Evolutionary conservation across 208 protist species (phyloP), one percentile per base, ranked within the genome.

Genomic region (Leishmania major): DNA sequence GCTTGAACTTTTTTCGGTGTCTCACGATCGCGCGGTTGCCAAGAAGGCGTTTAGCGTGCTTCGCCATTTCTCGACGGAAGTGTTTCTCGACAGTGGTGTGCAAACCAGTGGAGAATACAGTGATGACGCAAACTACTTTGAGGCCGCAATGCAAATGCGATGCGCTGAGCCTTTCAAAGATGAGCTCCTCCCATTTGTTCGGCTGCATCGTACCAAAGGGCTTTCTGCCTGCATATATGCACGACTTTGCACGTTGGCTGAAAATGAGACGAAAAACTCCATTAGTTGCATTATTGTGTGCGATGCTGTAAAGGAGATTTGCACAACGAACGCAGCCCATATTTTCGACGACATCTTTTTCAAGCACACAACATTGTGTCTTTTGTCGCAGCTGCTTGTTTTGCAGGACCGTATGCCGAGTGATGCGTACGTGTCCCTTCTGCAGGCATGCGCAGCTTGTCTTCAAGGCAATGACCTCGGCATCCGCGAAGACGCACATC

Each of bases 341-440:
- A 10, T 55, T 25, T 28, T 40, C 1, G 19, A 1, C 15, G 59
- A 37, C 66, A n/a, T 2, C 3, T 72, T n/a, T 47, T 47, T n/a
- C n/a, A 28, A n/a, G 15, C 62, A 79, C 15, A n/a, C 77, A 2
- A 73, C 35, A 0, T 40, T 81, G 31, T 80, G 72, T 2, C 49
- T 86, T 64, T 22, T 83, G 8, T 77, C 74, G 2, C 78, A 86
- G 11, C 22, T 82, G 0, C 35, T 86, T 7, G 1, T 67, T 40
- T 78, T 70, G 3, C 73, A 79, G 2, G 47, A 79, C 3, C 22
- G 35, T 31, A 57, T 75, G 22, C 78, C 83, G 40, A 83, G 78
- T 28, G 83, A 86, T 43, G 78, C 57, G 17, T 86, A 82, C 19
- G 43, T 86, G 37, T 62, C 78, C 25, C 8, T 82, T 11, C 13